These are phyloP conservation scores for Yamadazyma sp. DNA, from an alignment of 1,139 yeast genomes.

Conservation along the genomic window DNA sequence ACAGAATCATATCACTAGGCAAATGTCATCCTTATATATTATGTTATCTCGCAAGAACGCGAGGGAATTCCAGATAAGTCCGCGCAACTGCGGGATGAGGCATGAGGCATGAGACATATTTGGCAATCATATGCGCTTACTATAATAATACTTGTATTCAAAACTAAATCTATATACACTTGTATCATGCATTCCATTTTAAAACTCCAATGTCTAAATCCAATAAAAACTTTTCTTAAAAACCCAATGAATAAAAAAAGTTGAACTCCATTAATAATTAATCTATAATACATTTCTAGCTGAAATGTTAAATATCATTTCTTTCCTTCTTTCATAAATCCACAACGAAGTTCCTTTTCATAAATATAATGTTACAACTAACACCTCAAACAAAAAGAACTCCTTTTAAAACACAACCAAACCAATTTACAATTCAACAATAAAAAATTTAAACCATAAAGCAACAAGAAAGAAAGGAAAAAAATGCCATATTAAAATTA, in stretches of 20 bases:
- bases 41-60: background rate
- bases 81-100: too few species aligned
- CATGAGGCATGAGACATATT: too few species aligned
- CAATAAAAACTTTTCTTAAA: slow-evolving; percentile 22
- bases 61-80: too few species aligned
- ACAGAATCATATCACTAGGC: background rate
- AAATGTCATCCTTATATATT: background rate
- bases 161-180: slow-evolving; percentile 19
- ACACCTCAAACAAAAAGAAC: slow-evolving; percentile 13
- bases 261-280: slow-evolving; percentile 32
- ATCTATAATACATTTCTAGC: slow-evolving; percentile 1
- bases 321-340: slow-evolving; percentile 9
- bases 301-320: slow-evolving; percentile 11
- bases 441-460: slow-evolving; percentile 4
- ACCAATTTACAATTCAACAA: slow-evolving; percentile 9
- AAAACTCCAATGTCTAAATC: slow-evolving; percentile 44
- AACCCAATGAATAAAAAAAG: slow-evolving; percentile 24
- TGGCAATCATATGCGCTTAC: too few species aligned
- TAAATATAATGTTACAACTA: too few species aligned
- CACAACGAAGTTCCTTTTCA: slow-evolving; percentile 1
- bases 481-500: slow-evolving; percentile 10
- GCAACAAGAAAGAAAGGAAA: slow-evolving; percentile 10
- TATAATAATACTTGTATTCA: slow-evolving; percentile 1
- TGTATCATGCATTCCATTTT: slow-evolving; percentile 25
- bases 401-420: slow-evolving; percentile 15